These are phyloP conservation scores for Fusarium miscanthi DNA, from an alignment of 2,329 filamentous ascomycete species.

Conservation along the genomic window DNA sequence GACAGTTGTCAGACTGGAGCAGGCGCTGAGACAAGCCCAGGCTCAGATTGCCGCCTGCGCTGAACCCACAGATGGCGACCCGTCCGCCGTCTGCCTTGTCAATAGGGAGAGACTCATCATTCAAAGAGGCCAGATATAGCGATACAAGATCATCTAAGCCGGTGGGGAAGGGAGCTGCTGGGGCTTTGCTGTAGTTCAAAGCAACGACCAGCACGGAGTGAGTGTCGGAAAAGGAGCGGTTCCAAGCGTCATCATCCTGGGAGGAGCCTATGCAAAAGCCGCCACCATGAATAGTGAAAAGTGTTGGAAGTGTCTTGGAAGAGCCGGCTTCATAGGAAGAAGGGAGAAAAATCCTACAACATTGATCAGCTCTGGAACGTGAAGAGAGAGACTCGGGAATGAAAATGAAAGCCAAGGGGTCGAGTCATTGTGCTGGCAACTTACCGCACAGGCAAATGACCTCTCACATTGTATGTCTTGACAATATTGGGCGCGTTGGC, in stretches of 20 bases:
- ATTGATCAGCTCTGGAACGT: background rate
- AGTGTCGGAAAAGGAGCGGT: background rate
- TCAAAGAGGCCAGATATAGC: background rate
- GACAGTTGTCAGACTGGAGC: background rate
- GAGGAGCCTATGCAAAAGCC: background rate
- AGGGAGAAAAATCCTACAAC: background rate
- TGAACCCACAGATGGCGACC: background rate
- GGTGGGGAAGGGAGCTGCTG: background rate
- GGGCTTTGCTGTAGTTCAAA: background rate
- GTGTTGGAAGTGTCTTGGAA: background rate
- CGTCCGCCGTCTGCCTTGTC: background rate
- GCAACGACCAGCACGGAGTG: background rate
- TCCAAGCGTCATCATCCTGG: background rate
- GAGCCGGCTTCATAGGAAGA: background rate
- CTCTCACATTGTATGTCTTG: background rate
- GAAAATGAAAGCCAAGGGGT: fast-evolving
- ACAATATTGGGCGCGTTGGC: background rate
- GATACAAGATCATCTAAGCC: background rate
- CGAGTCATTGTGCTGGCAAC: fast-evolving
- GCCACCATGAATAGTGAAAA: background rate
- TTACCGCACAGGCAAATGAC: background rate
- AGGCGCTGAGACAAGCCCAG: background rate
- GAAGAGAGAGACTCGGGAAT: too few relatives aligned
- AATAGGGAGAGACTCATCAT: background rate
- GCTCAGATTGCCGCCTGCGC: background rate